Evolutionary conservation across 345 rosid genomes (phyloP), one percentile per base, ranked within the genome.

Genomic region (Populus tremula): DNA sequence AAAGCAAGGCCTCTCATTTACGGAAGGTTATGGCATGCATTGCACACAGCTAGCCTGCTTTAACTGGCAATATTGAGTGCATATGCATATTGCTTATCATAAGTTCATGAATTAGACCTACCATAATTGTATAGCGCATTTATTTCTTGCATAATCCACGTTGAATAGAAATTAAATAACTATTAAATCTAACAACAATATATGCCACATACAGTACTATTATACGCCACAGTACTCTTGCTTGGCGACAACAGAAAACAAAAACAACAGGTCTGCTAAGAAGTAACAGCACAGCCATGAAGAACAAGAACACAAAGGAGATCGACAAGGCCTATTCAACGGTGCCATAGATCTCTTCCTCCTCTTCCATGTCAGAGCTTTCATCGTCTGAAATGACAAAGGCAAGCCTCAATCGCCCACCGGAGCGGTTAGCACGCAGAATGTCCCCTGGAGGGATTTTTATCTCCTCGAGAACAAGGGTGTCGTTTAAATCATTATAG

Each of bases 401-500:
- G 31, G 50, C 38, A 12, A 76, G 64, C 65, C 54, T 76, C 66
- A 67, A 17, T 0, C 66, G 35, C 35, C 78, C 78, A 2, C 59
- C 72, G 23, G 18, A n/a, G 29, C 78, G 68, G 4, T 27, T 11
- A 67, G 72, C 72, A 14, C 33, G 78, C 36, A 76, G 25, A 5
- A 76, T 67, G n/a, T 76, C 78, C 23, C 72, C n/a, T 0, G 29
- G 33, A 0, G 72, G 78, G 49, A 76, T 67, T 8, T 13, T 67
- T 50, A 76, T 50, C 36, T 76, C 66, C 61, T 76, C 78, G 5
- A 76, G n/a, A 36, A 38, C 50, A 25, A 73, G 41, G 36, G 53
- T 61, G 3, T n/a, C 72, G 17, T 23, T 18, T 2, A 49, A 71
- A 27, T 66, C 50, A 16, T 35, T 36, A 6, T 21, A 67, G 23